Conservation (phyloP, 768 basidiomycete genomes). For the Lentinula aciculospora region DNA sequence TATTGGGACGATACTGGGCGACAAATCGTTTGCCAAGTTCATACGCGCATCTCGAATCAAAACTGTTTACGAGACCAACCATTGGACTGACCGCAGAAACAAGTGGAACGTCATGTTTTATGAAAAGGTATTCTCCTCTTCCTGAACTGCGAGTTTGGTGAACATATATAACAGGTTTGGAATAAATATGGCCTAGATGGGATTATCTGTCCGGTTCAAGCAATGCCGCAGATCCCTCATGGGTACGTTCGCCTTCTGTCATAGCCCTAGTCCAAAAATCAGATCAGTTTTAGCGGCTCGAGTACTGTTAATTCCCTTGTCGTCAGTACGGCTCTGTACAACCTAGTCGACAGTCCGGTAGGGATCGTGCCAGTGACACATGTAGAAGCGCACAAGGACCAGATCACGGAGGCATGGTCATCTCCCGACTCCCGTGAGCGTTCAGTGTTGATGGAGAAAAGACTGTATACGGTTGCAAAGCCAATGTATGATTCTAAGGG, state of each 20-base stretch:
- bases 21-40: conserved; percentile 38
- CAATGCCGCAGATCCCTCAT: conserved; percentile 67
- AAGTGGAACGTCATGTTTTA: conserved; percentile 44
- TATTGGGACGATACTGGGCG: conserved; percentile 28
- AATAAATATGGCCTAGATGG: conserved; percentile 62
- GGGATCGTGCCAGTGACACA: conserved; percentile 76
- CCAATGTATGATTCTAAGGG: conserved; percentile 63
- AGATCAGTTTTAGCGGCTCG: conserved; percentile 35
- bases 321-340: conserved; percentile 60
- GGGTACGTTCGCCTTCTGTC: conserved; percentile 39
- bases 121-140: conserved; percentile 34
- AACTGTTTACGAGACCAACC: conserved; percentile 44
- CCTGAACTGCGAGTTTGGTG: conserved; percentile 11
- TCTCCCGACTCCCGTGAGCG: conserved; percentile 31
- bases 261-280: conserved; percentile 1
- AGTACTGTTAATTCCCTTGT: conserved; percentile 48
- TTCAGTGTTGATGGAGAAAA: conserved; percentile 53
- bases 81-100: conserved; percentile 37
- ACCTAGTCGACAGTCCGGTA: conserved; percentile 67
- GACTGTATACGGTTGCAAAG: conserved; percentile 47
- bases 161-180: conserved; percentile 51
- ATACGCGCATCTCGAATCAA: conserved; percentile 36
- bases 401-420: conserved; percentile 56
- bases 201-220: conserved; percentile 70
- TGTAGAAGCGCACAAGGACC: conserved; percentile 62